Evolutionary conservation across 2,329 filamentous ascomycete species (phyloP), one percentile per base, ranked within the genome.

Genomic region (Gaeumannomyces tritici): DNA sequence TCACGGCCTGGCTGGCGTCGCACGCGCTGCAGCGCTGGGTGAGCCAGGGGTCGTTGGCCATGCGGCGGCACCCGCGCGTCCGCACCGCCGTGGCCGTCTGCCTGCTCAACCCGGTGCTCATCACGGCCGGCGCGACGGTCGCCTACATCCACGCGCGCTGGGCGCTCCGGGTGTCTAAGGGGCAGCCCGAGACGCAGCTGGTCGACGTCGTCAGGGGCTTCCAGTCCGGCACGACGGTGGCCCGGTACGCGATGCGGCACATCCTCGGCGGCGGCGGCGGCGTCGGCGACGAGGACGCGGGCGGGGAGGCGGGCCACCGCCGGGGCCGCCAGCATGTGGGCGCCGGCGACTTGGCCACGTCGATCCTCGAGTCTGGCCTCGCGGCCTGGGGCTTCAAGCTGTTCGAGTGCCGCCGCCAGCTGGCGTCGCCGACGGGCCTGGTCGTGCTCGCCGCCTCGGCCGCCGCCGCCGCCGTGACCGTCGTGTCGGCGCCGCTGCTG

Each of bases 341-440:
- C 2, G 80, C 80, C 0, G 80, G 80, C 11, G 80, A 83, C 64
- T 69, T 77, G 4, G 80, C 80, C 0, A 72, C 77, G 1, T 77
- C 79, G 0, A 68, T 83, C 3, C 77, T 83, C 3, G 78, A 82
- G 66, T 75, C 77, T 4, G 80, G 80, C 13, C 80, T 83, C 28
- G 73, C 82, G 3, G 73, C 76, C 4, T 83, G 80, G 80, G 80
- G 80, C 0, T 76, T 83, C 65, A 83, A 83, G 69, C 72, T 83
- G 4, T 81, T 77, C 66, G 79, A 81, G 65, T 81, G 78, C 69
- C 78, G 79, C 4, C 64, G 66, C 2, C 78, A 79, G 60, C 72
- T 83, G 1, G 73, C 79, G 57, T 80, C 77, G 27, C 66, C 72
- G 1, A 74, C 74, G 0, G 80, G 80, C 0, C 51, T 77, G 5